Base-by-base conservation (phyloP, 768 basidiomycete genomes). In the Paxillus ammoniavirescens region DNA sequence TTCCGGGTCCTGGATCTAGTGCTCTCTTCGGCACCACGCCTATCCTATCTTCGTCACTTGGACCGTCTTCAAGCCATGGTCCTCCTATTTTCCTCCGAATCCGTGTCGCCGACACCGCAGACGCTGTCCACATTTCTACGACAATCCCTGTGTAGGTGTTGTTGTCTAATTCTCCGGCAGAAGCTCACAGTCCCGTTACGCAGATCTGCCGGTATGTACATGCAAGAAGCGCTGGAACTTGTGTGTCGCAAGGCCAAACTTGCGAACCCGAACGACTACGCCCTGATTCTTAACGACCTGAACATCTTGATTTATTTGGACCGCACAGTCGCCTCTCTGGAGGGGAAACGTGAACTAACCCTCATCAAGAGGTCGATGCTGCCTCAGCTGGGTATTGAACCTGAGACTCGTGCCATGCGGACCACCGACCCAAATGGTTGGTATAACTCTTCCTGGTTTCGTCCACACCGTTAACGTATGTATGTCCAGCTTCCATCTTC, bases 391-490 rank as follows among this genome's bases (percentile, higher is more conserved):
- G 87, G 86, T 14, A 80, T 86, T 33, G 82, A 88, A 52, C 81
- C 85, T 26, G 79, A 83, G 56, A 84, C 82, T 54, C 81, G 83
- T 40, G 74, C 81, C 21, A 82, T 78, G 30, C 77, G 81, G 64
- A 90, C 90, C 5, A 93, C 92, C 0, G 93, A 98, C 75, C 96
- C 96, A 1, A 95, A 94, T 66, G 92, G 93, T 92, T 61, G 60
- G 75, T 60, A n/a, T 14, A 2, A 10, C 23, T 45, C 36, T 36
- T 36, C 31, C 30, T n/a, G 18, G 38, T 13, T 35, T 28, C 50
- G n/a, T 43, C 42, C 49, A 10, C 17, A 50, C 31, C 37, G 13
- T 54, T 18, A 56, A 33, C 10, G 9, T 30, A 40, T 58, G 35
- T 41, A 37, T 15, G 5, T 28, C 28, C 56, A 91, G 95, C 94